These are phyloP conservation scores for Candolleomyces eurysporus DNA, from an alignment of 768 basidiomycete genomes.

Conservation along the genomic window DNA sequence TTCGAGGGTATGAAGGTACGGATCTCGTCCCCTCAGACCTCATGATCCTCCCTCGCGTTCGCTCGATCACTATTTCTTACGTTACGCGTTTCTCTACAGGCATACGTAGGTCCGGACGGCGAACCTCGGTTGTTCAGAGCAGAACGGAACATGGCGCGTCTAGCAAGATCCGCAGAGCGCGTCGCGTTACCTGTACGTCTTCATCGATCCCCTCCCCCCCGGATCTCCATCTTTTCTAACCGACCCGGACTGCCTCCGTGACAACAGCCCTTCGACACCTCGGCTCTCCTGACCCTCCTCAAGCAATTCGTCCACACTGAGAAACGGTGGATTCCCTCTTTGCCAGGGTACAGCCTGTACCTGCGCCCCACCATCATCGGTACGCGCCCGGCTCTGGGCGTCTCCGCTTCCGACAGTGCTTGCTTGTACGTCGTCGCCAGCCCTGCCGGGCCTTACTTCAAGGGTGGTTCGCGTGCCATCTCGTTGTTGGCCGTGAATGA, in stretches of 20 bases:
- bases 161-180: slow-evolving; percentile 66
- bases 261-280: slow-evolving; percentile 64
- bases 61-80: too few relatives aligned
- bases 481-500: slow-evolving; percentile 41
- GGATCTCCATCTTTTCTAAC: not conserved
- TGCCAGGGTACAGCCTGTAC: slow-evolving; percentile 78
- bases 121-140: slow-evolving; percentile 79
- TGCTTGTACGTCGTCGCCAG: slow-evolving; percentile 72
- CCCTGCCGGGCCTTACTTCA: slow-evolving; percentile 78
- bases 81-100: slow-evolving; percentile 32
- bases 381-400: slow-evolving; percentile 52
- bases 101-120: slow-evolving; percentile 71
- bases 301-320: slow-evolving; percentile 72
- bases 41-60: not conserved
- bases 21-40: not conserved
- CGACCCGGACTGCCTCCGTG: not conserved
- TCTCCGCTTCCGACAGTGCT: slow-evolving; percentile 70
- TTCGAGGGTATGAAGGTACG: slow-evolving; percentile 85
- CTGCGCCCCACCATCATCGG: slow-evolving; percentile 78
- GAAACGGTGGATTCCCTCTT: slow-evolving; percentile 78
- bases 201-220: not conserved
- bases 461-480: slow-evolving; percentile 56
- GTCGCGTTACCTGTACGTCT: slow-evolving; percentile 66
- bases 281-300: slow-evolving; percentile 68
- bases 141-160: slow-evolving; percentile 79